Base-by-base conservation (phyloP, 2,329 filamentous ascomycete species). In the Dactylellina drechsleri region DNA sequence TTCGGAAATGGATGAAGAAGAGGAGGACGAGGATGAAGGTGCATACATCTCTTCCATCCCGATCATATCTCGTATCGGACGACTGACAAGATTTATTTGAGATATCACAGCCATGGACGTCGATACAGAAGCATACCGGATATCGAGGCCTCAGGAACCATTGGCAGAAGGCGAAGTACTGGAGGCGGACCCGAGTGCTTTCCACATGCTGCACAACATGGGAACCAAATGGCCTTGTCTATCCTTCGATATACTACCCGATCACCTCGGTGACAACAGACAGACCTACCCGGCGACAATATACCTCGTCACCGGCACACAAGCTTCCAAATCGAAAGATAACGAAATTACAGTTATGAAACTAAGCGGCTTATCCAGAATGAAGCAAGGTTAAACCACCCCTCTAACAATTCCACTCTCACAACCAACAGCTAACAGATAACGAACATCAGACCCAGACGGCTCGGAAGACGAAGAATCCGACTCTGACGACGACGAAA, bases 331-430 rank as follows among this genome's bases (percentile, higher is more conserved):
- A 78, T 86, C 90, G 58, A 90, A 89, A 82, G 95, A 99, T 80
- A 99, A 99, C 82, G 89, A 96, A 83, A 85, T 99, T 80, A 90
- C 98, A 88, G 89, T 98, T 45, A 92, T 97, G 88, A 98, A 98
- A 84, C 90, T 99, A 81, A 97, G 93, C 80, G 92, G 93, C 15
- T 85, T 99, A 77, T 92, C 92, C 81, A 90, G 89, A 81, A 97
- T 95, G 90, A 91, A 96, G 80, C 86, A 77, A 72, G 68, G 78
- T 79, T 62, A 36, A n/a, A 45, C 49, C 36, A 20, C 40, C 13
- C 40, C 7, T 23, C 36, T 1, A 18, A 16, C 15, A 13, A 53
- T 47, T 23, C 3, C 16, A 50, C 20, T 36, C 2, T 36, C 8
- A 49, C 43, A 47, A n/a, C 43, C 13, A 47, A 18, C 43, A 4